A percentile compares a stretch with the other conserved stretches of the same genome.
phyloP scores from a whole-genome alignment of 164 flowering plant genomes.

The Dillenia suffruticosa region DNA sequence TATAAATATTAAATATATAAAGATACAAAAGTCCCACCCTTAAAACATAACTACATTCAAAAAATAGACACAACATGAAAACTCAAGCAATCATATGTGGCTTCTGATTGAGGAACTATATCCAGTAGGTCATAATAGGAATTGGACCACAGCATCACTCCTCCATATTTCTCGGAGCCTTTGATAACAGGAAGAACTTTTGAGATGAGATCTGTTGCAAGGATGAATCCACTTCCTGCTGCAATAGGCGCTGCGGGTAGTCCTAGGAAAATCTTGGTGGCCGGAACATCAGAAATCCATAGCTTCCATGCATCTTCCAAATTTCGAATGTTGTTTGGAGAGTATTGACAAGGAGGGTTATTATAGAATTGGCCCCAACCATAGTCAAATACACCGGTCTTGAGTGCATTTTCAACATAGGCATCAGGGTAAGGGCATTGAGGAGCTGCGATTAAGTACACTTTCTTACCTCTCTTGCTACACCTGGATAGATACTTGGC shows the following conservation, averaged over 20 bases:
- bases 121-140: not conserved
- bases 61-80: too few relatives aligned
- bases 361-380: slow-evolving; percentile 27
- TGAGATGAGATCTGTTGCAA: not conserved
- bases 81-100: not conserved
- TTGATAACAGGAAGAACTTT: slow-evolving; percentile 13
- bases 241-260: slow-evolving; percentile 18
- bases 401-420: slow-evolving; percentile 9
- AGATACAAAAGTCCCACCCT: too few relatives aligned
- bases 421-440: slow-evolving; percentile 28
- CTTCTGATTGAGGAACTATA: slow-evolving; percentile 4
- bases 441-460: slow-evolving; percentile 22
- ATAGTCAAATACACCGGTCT: slow-evolving; percentile 23
- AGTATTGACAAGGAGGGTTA: slow-evolving; percentile 20
- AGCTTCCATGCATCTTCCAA: slow-evolving; percentile 14
- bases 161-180: slow-evolving; percentile 14
- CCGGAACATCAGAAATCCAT: slow-evolving; percentile 13
- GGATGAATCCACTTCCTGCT: slow-evolving; percentile 18
- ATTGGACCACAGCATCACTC: slow-evolving; percentile 2
- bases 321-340: slow-evolving; percentile 1
- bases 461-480: slow-evolving; percentile 10
- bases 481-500: slow-evolving; percentile 2
- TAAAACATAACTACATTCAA: too few relatives aligned
- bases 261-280: slow-evolving; percentile 18
- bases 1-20: too few relatives aligned